A percentile compares a stretch with the other conserved stretches of the same genome.
These are phyloP conservation scores for Kitagawia praeruptora DNA, from an alignment of 129 eudicot genomes.

Conservation along the genomic window DNA sequence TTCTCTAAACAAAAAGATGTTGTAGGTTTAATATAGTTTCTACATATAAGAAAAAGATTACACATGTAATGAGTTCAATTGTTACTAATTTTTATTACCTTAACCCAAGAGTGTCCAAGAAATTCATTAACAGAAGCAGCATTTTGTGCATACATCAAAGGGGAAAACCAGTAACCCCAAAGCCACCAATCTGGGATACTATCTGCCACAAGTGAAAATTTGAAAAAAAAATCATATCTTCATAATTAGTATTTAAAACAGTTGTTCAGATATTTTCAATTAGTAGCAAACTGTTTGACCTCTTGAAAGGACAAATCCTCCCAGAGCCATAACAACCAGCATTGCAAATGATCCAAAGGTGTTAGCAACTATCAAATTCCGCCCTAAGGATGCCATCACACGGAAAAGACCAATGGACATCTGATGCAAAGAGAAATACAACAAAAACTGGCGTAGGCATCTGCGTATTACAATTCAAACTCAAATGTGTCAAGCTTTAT, in stretches of 20 bases:
- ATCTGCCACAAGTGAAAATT: constrained; percentile 30
- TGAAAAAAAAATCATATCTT: background rate
- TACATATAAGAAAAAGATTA: background rate
- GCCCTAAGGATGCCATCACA: constrained; percentile 83
- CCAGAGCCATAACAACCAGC: constrained; percentile 91
- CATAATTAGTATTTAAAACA: background rate
- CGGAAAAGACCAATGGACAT: constrained; percentile 93
- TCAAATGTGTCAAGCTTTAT: background rate
- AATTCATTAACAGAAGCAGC: constrained; percentile 92
- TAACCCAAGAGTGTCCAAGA: constrained; percentile 61
- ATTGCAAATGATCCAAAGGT: constrained; percentile 95
- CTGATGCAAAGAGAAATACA: constrained; percentile 81
- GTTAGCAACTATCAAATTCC: constrained; percentile 87
- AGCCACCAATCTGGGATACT: constrained; percentile 97
- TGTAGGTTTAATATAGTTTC: background rate
- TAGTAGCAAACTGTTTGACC: constrained; percentile 27
- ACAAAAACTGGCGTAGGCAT: constrained; percentile 60
- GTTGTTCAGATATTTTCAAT: background rate
- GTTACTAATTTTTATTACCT: constrained; percentile 24
- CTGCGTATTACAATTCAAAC: constrained; percentile 32
- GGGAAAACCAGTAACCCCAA: constrained; percentile 99
- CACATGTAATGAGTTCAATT: background rate
- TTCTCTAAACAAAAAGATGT: background rate
- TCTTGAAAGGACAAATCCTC: constrained; percentile 90
- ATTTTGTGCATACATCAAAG: constrained; percentile 93